Base-by-base conservation (phyloP, 805 yeast genomes). In the Suhomyces canberraensis region DNA sequence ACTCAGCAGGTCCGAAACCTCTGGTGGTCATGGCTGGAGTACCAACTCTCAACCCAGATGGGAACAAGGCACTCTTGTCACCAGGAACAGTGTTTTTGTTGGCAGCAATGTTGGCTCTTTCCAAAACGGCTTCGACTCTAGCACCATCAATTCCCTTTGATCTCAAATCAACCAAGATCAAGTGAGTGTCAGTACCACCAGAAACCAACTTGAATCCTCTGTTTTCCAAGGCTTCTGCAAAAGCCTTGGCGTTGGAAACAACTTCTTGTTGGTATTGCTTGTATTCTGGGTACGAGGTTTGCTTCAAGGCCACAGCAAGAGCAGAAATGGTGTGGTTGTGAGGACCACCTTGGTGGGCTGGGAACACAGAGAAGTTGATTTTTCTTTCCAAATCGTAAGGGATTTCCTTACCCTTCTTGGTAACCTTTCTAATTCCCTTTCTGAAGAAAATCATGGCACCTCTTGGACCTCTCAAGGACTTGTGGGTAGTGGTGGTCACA, bases 321-420 rank as follows among this genome's bases (percentile, higher is more conserved):
- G 98, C 98, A 51, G 97, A 84, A 61, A 93, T 93, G 50, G 98
- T 93, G 73, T 93, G 98, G 76, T 93, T 93, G 72, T 93, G 98
- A 55, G 98, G 98, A 63, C 98, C 98, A 75, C 98, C 98, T 75
- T 93, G 98, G 70, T 93, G 98, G 51, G 96, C 98, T 56, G 98
- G 98, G 91, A 93, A 93, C 37, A 93, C 98, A 8, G 97, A 89
- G 67, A 93, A 93, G 77, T 93, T 93, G 70, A 93, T 90, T 63
- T 87, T 87, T 66, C 79, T 83, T 69, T 93, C 98, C 64, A 93
- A 79, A 54, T 93, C 97, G 67, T 90, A 93, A 41, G 73, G 69
- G 41, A 88, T 72, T 69, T 89, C 96, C 71, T 88, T 86, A 57
- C 98, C 98, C 54, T 88, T 85, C 75, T 90, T 89, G 59, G 85